phyloP scores from a whole-genome alignment of 345 rosid species.

The Eutrema japonicum region DNA sequence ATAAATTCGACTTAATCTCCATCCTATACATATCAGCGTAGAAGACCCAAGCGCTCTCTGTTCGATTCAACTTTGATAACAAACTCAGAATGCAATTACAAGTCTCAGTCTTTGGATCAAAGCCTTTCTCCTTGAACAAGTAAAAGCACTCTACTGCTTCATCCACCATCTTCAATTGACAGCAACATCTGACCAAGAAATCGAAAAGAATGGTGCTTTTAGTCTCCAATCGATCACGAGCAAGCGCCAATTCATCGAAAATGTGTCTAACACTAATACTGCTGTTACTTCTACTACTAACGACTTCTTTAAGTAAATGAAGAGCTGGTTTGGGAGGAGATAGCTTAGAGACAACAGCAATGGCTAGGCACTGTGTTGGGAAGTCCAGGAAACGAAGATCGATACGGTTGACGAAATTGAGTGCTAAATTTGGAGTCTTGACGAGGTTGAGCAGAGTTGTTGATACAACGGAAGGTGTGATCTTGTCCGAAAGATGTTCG shows the following conservation, averaged over 20 bases:
- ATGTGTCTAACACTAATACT: constrained; percentile 43
- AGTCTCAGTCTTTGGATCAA: constrained; percentile 70
- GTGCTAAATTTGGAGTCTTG: constrained; percentile 64
- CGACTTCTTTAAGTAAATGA: constrained; percentile 55
- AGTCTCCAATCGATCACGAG: constrained; percentile 51
- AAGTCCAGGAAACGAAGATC: constrained; percentile 51
- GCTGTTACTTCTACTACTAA: constrained; percentile 32
- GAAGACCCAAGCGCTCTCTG: constrained; percentile 72
- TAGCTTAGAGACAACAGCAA: constrained; percentile 58
- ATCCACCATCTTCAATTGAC: constrained; percentile 64
- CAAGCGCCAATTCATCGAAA: constrained; percentile 55
- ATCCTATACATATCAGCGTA: constrained; percentile 94
- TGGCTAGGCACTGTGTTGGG: constrained; percentile 63
- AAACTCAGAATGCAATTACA: constrained; percentile 71
- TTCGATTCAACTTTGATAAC: constrained; percentile 60
- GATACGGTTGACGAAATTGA: constrained; percentile 52
- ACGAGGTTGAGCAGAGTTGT: constrained; percentile 54
- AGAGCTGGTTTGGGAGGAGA: constrained; percentile 62
- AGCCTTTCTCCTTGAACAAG: constrained; percentile 66
- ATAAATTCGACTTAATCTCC: constrained; percentile 70
- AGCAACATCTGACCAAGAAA: constrained; percentile 61
- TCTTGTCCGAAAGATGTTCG: constrained; percentile 56
- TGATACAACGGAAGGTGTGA: constrained; percentile 54
- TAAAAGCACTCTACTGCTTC: constrained; percentile 70
- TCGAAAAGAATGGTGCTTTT: constrained; percentile 63